phyloP scores from a whole-genome alignment of 23 red algal species.

The Cyanidioschyzon merolae region DNA sequence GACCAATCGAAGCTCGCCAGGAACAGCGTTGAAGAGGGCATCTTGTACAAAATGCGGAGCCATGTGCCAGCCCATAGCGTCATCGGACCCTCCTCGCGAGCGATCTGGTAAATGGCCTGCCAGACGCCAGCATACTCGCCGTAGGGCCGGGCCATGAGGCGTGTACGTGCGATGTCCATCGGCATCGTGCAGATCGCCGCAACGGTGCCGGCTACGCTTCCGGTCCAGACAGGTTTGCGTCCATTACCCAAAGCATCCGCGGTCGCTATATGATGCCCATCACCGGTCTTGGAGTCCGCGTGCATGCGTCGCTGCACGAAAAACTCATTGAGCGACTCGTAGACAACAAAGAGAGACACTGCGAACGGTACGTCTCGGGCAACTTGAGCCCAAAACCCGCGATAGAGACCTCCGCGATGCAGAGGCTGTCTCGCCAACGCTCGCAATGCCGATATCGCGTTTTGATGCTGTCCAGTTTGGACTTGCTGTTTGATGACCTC shows the following conservation, averaged over 20 bases:
- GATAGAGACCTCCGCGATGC: slow-evolving; percentile 17
- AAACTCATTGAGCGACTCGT: slow-evolving; percentile 15
- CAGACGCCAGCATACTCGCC: slow-evolving; percentile 8
- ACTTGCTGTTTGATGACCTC: slow-evolving; percentile 23
- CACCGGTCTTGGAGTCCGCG: neutral
- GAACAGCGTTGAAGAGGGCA: slow-evolving; percentile 17
- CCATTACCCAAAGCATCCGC: neutral
- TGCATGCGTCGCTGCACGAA: neutral
- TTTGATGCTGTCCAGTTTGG: slow-evolving; percentile 10
- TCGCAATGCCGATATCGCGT: neutral
- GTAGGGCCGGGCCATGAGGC: slow-evolving; percentile 4
- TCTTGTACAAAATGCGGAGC: slow-evolving; percentile 25
- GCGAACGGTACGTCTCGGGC: slow-evolving; percentile 24
- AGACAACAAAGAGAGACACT: slow-evolving; percentile 20
- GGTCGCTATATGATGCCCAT: neutral
- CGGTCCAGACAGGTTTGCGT: neutral
- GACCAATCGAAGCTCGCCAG: slow-evolving; percentile 20
- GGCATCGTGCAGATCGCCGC: slow-evolving; percentile 23
- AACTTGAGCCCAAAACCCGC: slow-evolving; percentile 25
- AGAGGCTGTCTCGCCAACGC: slow-evolving; percentile 1
- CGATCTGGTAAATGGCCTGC: neutral
- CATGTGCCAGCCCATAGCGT: slow-evolving; percentile 18
- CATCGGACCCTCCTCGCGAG: slow-evolving; percentile 21
- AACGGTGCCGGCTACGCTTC: slow-evolving; percentile 16
- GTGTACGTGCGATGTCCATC: slow-evolving; percentile 19